Evolutionary conservation across 805 yeast species (phyloP).

Genomic region (Candida anglica): DNA sequence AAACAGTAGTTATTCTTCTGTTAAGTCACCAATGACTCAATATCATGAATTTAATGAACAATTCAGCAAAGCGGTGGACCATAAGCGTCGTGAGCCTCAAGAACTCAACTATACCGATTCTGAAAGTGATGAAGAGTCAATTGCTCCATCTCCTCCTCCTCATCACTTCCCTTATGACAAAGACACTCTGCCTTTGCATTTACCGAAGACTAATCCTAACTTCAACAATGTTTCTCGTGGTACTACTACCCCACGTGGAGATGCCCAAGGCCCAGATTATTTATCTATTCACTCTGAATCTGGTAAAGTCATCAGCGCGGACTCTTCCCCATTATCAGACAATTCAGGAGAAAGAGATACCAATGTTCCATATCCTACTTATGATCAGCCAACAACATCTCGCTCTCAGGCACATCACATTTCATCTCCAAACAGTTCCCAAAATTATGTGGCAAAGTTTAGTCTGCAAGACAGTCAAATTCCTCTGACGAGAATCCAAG

Average conservation of each 20-base stretch:
- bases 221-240: slow-evolving; percentile 14
- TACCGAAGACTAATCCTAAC: slow-evolving; percentile 11
- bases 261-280: slow-evolving; percentile 8
- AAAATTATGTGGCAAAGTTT: too few species aligned
- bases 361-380: slow-evolving; percentile 1
- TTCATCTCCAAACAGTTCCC: slow-evolving; percentile 27
- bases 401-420: slow-evolving; percentile 26
- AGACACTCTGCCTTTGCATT: slow-evolving; percentile 3
- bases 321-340: slow-evolving; percentile 14
- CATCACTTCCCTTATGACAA: slow-evolving; percentile 4
- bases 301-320: slow-evolving; percentile 15
- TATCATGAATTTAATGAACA: slow-evolving; percentile 39
- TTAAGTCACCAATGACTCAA: slow-evolving; percentile 41
- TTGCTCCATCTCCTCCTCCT: slow-evolving; percentile 20
- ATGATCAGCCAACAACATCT: background rate
- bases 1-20: slow-evolving; percentile 33
- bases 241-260: slow-evolving; percentile 11
- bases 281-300: slow-evolving; percentile 23
- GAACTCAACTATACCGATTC: slow-evolving; percentile 7
- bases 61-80: slow-evolving; percentile 23
- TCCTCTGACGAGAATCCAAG: too few species aligned
- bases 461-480: too few species aligned
- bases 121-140: slow-evolving; percentile 1
- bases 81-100: slow-evolving; percentile 1
- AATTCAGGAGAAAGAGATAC: slow-evolving; percentile 5